phyloP scores from a whole-genome alignment of 345 rosid species.

The Murraya paniculata region DNA sequence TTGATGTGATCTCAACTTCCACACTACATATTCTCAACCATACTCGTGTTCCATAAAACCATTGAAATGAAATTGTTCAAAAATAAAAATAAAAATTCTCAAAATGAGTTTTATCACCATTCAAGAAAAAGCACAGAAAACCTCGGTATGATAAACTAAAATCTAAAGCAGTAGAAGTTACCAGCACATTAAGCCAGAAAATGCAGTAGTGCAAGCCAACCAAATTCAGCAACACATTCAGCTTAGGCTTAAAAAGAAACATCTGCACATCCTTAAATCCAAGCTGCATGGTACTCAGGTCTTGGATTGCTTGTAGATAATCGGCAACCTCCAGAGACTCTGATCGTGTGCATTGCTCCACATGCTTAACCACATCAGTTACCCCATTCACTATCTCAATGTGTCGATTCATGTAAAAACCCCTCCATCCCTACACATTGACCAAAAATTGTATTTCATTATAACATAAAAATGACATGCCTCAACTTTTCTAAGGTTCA shows the following conservation, averaged over 20 bases:
- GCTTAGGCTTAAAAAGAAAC: conserved; percentile 41
- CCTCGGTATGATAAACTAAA: background rate
- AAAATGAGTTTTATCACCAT: background rate
- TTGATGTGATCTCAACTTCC: background rate
- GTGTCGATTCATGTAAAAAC: conserved; percentile 37
- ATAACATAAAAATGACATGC: background rate
- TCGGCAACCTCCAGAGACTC: conserved; percentile 42
- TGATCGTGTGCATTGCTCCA: conserved; percentile 23
- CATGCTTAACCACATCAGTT: conserved; percentile 30
- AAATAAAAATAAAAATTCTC: background rate
- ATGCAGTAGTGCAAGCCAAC: conserved; percentile 59
- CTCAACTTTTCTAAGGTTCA: background rate
- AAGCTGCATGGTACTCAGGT: conserved; percentile 27
- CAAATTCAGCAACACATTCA: conserved; percentile 46
- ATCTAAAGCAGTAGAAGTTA: conserved; percentile 18
- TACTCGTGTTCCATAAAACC: background rate
- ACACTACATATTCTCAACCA: background rate
- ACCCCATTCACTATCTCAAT: conserved; percentile 34
- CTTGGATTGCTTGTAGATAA: conserved; percentile 37
- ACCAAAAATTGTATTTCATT: background rate
- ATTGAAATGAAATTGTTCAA: background rate
- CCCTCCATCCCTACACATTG: conserved; percentile 45
- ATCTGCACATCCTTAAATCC: conserved; percentile 47
- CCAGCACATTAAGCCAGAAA: conserved; percentile 42
- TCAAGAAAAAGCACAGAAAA: background rate